Base-by-base conservation (phyloP, 192 early-diverging fungal genomes). In the Entophlyctis luteolus region DNA sequence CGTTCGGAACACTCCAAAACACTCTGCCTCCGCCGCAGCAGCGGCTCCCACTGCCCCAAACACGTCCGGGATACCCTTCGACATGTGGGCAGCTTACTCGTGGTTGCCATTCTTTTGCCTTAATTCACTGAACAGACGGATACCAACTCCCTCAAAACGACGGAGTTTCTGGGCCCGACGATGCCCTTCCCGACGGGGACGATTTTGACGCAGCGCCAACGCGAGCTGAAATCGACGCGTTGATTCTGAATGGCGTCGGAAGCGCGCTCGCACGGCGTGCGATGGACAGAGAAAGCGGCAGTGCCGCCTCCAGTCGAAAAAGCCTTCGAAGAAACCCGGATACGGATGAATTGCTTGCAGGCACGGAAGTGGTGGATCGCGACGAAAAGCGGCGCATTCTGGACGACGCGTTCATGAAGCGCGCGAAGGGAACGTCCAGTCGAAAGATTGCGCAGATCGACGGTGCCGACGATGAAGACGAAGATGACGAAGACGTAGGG, bases 401-500 rank as follows among this genome's bases (percentile, higher is more conserved):
- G 10, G 27, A 57, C 10, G 20, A 22, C 54, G 45, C 27, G 72
- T 63, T 47, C 70, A 82, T 48, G 68, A 69, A 57, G 62, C 57
- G 48, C n/a, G n/a, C n/a, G n/a, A n/a, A n/a, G n/a, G n/a, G n/a
- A n/a, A n/a, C n/a, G 58, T 67, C 2, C 58, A 46, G 33, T 62
- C 59, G 29, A 55, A 66, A 5, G 42, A 76, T 70, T 42, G 68
- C 29, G 59, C 79, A 80, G 12, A 67, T 72, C 18, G 74, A 79
- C 33, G 80, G 70, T 0, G 52, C 62, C 4, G 76, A 73, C 27
- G 76, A 81, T 39, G 76, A 81, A 50, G 76, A 78, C 37, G 76
- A 78, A 32, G 80, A 79, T 16, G 76, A 81, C 28, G 77, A 78
- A 16, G 80, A 78, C 3, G 76, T 60, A n/a, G n/a, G 16, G 4